phyloP scores from a whole-genome alignment of 176 grass and related monocot species.

The Urochloa ruziziensis region DNA sequence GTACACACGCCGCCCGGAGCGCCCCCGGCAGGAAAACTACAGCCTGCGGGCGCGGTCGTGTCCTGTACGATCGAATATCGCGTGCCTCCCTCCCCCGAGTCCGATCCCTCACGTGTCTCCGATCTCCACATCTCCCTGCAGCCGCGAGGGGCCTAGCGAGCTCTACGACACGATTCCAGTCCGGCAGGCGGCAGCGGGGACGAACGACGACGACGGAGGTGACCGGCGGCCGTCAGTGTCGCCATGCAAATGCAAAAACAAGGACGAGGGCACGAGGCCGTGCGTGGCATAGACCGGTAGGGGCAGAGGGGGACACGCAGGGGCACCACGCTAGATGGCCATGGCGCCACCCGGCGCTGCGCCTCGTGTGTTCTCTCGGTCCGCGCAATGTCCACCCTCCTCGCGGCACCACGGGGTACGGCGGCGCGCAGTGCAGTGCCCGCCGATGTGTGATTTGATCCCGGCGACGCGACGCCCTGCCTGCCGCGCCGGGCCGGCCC shows the following conservation, averaged over 20 bases:
- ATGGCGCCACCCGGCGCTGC: conserved; percentile 4
- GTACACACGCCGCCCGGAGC: background rate
- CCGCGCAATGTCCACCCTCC: background rate
- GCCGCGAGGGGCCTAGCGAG: background rate
- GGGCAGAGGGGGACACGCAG: conserved; percentile 9
- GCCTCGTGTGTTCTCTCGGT: background rate
- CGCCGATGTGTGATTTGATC: conserved; percentile 32
- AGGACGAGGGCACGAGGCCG: background rate
- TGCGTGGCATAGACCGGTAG: background rate
- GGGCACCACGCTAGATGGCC: background rate
- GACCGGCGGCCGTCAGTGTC: conserved; percentile 41
- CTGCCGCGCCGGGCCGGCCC: background rate
- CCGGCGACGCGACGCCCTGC: conserved; percentile 40
- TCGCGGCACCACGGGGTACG: conserved; percentile 18
- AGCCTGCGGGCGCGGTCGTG: background rate
- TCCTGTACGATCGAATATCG: conserved; percentile 19
- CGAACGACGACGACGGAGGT: background rate
- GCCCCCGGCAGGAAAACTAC: background rate
- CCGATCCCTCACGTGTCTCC: background rate
- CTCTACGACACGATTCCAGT: background rate
- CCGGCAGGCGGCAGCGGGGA: background rate
- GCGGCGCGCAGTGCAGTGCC: background rate
- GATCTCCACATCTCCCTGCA: conserved; percentile 2
- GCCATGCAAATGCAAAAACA: conserved; percentile 5
- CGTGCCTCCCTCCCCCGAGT: background rate